Base-by-base conservation (phyloP, 805 yeast genomes). In the Cyberlindnera maclurae region DNA sequence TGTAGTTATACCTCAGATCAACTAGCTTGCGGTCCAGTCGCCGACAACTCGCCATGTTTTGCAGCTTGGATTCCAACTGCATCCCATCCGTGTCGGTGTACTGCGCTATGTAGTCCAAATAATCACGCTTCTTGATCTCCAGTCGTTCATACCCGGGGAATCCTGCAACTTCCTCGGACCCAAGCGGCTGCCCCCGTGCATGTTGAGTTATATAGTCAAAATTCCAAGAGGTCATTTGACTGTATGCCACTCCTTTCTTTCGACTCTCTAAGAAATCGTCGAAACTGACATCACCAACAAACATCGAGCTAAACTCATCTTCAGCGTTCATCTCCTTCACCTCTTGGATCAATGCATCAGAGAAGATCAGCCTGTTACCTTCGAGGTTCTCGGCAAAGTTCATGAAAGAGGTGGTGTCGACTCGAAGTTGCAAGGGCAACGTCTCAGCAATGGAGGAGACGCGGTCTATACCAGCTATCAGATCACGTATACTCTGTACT, bases 61-160 rank as follows among this genome's bases (percentile, higher is more conserved):
- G 26, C 18, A 32, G 10, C 13, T 16, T 31, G 24, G 15, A 16
- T 4, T 31, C 33, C 18, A 31, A 16, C n/a, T 31, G 22, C 15
- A 12, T 31, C 22, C 22, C 11, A 8, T 15, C 8, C 13, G 5
- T 11, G 15, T 16, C 16, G 13, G 33, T 31, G 13, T 15, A n/a
- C 24, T 31, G 12, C n/a, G 33, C 4, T 3, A 32, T 32, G 17
- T 20, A 32, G 13, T 32, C 34, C 18, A 32, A n/a, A n/a, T 22
- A 32, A 15, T 32, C 34, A 20, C 28, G 15, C 34, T 32, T 32
- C 27, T 32, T 32, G 12, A 32, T n/a, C n/a, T 32, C 34, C 27
- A 32, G 16, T 20, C 34, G 13, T 32, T 32, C 34, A 32, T 12
- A 32, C 12, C 17, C 16, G 20, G 28, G 12, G 10, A 16, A 16